Conservation (phyloP, 2,329 filamentous ascomycete species). For the Pseudophaeomoniella oleicola region DNA sequence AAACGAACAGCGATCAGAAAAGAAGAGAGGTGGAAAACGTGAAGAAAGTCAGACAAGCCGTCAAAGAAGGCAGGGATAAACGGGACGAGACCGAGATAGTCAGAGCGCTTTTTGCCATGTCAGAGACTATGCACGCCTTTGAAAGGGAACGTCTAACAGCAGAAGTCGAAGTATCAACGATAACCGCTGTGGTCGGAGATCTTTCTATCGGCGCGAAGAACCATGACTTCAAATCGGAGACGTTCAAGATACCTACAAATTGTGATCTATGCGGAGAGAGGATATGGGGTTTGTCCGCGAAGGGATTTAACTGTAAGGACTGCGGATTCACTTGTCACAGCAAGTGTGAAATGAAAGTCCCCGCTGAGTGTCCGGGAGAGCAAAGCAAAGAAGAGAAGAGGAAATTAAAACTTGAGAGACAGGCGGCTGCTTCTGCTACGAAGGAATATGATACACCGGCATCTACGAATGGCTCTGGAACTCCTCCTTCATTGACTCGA, state of each 20-base stretch:
- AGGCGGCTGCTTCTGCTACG: conserved; percentile 57
- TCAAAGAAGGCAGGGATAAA: conserved; percentile 74
- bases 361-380: conserved; percentile 87
- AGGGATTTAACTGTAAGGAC: conserved; percentile 89
- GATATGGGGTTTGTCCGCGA: conserved; percentile 93
- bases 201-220: conserved; percentile 84
- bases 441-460: conserved; percentile 22
- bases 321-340: conserved; percentile 97
- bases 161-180: conserved; percentile 85
- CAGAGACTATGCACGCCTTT: conserved; percentile 71
- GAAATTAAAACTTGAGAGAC: conserved; percentile 74
- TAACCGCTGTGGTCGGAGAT: conserved; percentile 82
- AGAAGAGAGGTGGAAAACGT: conserved; percentile 68
- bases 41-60: conserved; percentile 57
- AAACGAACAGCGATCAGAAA: conserved; percentile 74
- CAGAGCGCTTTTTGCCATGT: conserved; percentile 64
- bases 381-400: conserved; percentile 90
- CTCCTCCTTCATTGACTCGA: conserved; percentile 52
- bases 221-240: conserved; percentile 97
- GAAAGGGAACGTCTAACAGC: conserved; percentile 75
- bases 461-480: conserved; percentile 32
- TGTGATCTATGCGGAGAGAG: conserved; percentile 93
- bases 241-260: conserved; percentile 97
- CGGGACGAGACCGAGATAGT: conserved; percentile 80
- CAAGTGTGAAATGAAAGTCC: conserved; percentile 98